These are phyloP conservation scores for Cercospora sp. DNA, from an alignment of 2,329 filamentous ascomycete genomes.

Conservation along the genomic window DNA sequence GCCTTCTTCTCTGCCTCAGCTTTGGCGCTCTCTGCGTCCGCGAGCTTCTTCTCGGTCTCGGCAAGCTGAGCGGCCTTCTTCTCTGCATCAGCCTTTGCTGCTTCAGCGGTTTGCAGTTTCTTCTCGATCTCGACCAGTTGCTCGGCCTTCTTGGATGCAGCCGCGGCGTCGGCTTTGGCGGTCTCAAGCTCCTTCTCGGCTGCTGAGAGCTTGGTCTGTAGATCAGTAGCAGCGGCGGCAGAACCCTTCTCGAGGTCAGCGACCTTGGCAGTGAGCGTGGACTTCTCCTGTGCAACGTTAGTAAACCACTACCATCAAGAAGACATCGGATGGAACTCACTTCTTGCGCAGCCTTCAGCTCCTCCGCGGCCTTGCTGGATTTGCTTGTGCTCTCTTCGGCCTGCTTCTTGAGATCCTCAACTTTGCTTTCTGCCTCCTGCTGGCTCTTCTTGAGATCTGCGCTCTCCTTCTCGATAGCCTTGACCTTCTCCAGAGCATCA, in stretches of 20 bases:
- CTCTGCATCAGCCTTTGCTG: not conserved
- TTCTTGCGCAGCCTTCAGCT: slow-evolving; percentile 21
- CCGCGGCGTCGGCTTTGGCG: slow-evolving; percentile 14
- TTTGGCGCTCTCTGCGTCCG: slow-evolving; percentile 6
- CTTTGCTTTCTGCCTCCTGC: slow-evolving; percentile 19
- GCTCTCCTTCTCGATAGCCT: slow-evolving; percentile 22
- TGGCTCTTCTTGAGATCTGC: slow-evolving; percentile 23
- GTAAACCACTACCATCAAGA: not conserved
- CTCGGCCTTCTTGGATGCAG: slow-evolving; percentile 13
- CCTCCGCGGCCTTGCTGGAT: slow-evolving; percentile 19
- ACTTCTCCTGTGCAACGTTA: slow-evolving; percentile 19
- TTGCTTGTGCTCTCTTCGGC: slow-evolving; percentile 19
- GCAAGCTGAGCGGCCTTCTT: not conserved
- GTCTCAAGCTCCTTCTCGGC: slow-evolving; percentile 17
- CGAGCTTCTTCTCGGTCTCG: slow-evolving; percentile 10
- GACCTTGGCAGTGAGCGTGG: slow-evolving; percentile 17
- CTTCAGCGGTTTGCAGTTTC: not conserved
- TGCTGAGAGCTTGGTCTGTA: slow-evolving; percentile 15
- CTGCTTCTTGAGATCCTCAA: slow-evolving; percentile 23
- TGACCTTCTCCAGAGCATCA: slow-evolving; percentile 24
- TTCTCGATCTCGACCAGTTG: slow-evolving; percentile 10
- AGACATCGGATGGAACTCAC: not conserved
- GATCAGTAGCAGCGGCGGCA: slow-evolving; percentile 9
- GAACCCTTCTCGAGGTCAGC: slow-evolving; percentile 19
- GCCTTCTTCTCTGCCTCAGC: slow-evolving; percentile 11